Conservation (phyloP, 1,139 yeast genomes). For the Taphrina wiesneri region DNA sequence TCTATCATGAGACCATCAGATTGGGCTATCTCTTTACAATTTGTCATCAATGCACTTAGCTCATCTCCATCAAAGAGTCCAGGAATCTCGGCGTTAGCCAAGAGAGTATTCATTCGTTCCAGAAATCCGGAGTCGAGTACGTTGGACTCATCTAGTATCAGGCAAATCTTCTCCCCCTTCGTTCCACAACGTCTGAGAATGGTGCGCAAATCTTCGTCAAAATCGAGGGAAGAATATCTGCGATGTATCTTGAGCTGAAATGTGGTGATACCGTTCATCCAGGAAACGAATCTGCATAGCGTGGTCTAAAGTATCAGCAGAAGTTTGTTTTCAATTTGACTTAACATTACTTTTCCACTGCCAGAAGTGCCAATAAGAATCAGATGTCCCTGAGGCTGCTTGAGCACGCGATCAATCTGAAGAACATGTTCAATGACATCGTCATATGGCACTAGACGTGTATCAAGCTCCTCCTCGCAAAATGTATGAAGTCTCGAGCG, state of each 20-base stretch:
- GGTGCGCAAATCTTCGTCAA: conserved; percentile 63
- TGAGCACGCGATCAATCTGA: conserved; percentile 76
- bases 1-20: conserved; percentile 66
- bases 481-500: conserved; percentile 67
- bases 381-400: conserved; percentile 87
- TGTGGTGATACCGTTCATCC: conserved; percentile 79
- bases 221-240: conserved; percentile 60
- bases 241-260: conserved; percentile 61
- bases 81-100: conserved; percentile 91
- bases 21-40: conserved; percentile 62
- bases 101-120: conserved; percentile 85
- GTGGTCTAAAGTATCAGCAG: conserved; percentile 51
- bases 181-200: conserved; percentile 56
- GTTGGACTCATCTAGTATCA: conserved; percentile 78
- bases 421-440: conserved; percentile 74
- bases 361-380: conserved; percentile 84
- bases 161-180: conserved; percentile 65
- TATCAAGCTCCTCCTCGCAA: conserved; percentile 72
- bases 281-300: conserved; percentile 75
- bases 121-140: conserved; percentile 75
- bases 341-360: conserved; percentile 59
- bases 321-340: conserved; percentile 22
- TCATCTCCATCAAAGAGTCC: conserved; percentile 86
- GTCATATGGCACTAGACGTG: conserved; percentile 63
- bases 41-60: conserved; percentile 54